Conservation (phyloP, 345 rosid species). For the Pistacia vera region DNA sequence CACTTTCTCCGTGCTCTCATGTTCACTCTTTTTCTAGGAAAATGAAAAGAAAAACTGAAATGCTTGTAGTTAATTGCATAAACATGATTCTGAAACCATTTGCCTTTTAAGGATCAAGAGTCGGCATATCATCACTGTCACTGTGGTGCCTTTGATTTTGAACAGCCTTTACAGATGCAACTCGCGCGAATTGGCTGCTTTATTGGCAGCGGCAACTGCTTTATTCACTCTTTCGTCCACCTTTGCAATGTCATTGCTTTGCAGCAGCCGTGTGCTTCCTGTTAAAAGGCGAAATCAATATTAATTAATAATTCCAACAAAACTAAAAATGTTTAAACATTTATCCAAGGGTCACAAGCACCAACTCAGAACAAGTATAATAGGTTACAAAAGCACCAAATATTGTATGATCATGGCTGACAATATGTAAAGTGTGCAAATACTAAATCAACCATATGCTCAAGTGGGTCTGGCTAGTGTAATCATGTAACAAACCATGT, state of each 20-base stretch:
- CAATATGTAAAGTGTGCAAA: background rate
- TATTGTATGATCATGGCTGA: background rate
- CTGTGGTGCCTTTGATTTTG: conserved; percentile 55
- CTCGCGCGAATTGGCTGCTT: conserved; percentile 91
- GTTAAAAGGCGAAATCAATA: conserved; percentile 15
- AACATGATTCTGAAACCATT: background rate
- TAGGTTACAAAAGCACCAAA: conserved; percentile 1
- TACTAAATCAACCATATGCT: no score
- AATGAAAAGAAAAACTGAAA: background rate
- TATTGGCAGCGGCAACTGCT: conserved; percentile 66
- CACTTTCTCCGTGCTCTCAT: conserved; percentile 1
- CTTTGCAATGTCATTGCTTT: conserved; percentile 53
- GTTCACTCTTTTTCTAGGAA: background rate
- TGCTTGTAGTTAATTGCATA: background rate
- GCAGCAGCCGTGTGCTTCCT: conserved; percentile 80
- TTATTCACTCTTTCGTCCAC: conserved; percentile 72
- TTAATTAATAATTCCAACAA: background rate
- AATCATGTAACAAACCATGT: background rate
- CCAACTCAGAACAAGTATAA: conserved; percentile 1
- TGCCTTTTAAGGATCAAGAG: conserved; percentile 13
- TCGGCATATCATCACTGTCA: conserved; percentile 25
- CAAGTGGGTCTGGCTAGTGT: no score
- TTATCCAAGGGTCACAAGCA: conserved; percentile 6
- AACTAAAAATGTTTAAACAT: background rate
- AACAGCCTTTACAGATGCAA: conserved; percentile 76